Evolutionary conservation across 1,284 basidiomycete genomes (phyloP).

Genomic region (Trichosporon ovoides): DNA sequence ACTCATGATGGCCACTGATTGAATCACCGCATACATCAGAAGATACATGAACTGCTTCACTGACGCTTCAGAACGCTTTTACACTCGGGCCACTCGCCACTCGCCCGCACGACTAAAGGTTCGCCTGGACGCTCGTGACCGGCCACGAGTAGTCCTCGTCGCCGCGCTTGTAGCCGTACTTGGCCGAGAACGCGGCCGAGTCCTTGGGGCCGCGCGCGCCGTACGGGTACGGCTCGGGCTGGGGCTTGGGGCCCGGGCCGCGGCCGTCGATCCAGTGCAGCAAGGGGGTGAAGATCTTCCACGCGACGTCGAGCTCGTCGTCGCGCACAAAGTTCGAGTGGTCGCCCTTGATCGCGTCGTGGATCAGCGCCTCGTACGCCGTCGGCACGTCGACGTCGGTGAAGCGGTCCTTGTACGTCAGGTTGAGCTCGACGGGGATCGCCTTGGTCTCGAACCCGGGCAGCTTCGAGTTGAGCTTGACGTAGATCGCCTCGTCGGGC

Average conservation of each 20-base stretch:
- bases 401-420: constrained; percentile 93
- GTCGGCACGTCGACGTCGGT: constrained; percentile 81
- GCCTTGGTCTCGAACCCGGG: constrained; percentile 84
- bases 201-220: constrained; percentile 87
- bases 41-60: too few species aligned
- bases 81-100: too few species aligned
- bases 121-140: constrained; percentile 34
- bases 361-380: constrained; percentile 86
- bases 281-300: constrained; percentile 97
- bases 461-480: constrained; percentile 90
- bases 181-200: constrained; percentile 67
- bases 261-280: constrained; percentile 72
- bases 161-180: constrained; percentile 72
- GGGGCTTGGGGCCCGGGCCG: constrained; percentile 45
- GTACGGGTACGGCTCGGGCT: constrained; percentile 74
- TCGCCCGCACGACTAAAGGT: constrained; percentile 23
- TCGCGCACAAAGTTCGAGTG: constrained; percentile 74
- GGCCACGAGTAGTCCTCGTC: constrained; percentile 49
- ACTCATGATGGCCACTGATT: too few species aligned
- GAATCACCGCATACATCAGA: too few species aligned
- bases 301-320: constrained; percentile 89
- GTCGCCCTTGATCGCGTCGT: constrained; percentile 71
- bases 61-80: too few species aligned
- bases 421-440: constrained; percentile 90
- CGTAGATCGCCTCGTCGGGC: constrained; percentile 87